A percentile compares a stretch with the other conserved stretches of the same genome.
Evolutionary conservation across 768 basidiomycete genomes (phyloP).

Genomic region (Trametes villosa): DNA sequence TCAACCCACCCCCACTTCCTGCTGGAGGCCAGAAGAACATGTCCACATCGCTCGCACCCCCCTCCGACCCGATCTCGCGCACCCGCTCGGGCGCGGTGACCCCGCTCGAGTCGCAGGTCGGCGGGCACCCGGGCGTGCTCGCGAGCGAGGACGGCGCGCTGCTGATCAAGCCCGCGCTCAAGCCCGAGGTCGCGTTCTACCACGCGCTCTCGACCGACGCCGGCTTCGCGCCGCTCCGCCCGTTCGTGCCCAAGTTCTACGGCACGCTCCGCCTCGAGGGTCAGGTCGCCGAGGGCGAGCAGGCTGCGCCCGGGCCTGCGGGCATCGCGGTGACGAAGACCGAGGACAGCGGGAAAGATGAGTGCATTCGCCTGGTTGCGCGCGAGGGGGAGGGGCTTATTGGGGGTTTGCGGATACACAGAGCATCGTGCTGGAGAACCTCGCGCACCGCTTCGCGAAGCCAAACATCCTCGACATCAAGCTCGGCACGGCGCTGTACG

Average conservation of each 20-base stretch:
- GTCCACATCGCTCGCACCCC: too few relatives aligned
- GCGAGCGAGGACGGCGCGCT: constrained; percentile 73
- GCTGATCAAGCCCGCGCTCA: constrained; percentile 78
- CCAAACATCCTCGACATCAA: constrained; percentile 94
- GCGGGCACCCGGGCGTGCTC: constrained; percentile 78
- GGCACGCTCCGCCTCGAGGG: constrained; percentile 80
- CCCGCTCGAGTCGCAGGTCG: constrained; percentile 68
- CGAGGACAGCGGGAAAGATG: constrained; percentile 59
- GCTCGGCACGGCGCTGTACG: constrained; percentile 89
- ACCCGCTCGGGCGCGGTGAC: background rate
- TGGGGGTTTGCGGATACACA: constrained; percentile 39
- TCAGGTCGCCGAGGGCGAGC: constrained; percentile 44
- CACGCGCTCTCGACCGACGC: constrained; percentile 50
- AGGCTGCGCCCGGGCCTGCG: constrained; percentile 17
- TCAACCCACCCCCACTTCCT: background rate
- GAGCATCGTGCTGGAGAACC: constrained; percentile 86
- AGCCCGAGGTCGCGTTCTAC: constrained; percentile 75
- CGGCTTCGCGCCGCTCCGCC: constrained; percentile 48
- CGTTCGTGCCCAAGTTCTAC: constrained; percentile 74
- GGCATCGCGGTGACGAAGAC: constrained; percentile 30
- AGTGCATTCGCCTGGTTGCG: constrained; percentile 30
- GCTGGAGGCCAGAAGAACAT: too few relatives aligned
- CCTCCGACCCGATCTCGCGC: background rate
- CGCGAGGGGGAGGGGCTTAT: constrained; percentile 1
- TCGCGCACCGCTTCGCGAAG: constrained; percentile 69